A percentile compares a stretch with the other conserved stretches of the same genome.
phyloP scores from a whole-genome alignment of 345 rosid genomes.

The Aquilaria sinensis region DNA sequence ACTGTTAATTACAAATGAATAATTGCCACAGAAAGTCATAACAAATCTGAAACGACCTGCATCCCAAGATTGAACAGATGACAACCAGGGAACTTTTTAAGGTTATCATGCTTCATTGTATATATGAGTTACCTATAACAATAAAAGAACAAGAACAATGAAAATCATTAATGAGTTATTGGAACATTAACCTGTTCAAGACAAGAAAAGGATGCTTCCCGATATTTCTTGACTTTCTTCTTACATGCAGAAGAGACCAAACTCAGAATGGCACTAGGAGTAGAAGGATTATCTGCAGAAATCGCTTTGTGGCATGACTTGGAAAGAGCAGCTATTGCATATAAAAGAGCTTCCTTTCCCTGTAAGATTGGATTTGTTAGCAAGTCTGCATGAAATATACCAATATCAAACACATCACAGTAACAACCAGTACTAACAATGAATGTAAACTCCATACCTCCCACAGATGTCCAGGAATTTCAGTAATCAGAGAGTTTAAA shows the following conservation, averaged over 20 bases:
- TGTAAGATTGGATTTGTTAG: constrained; percentile 21
- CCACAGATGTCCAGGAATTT: constrained; percentile 92
- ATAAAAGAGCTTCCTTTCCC: constrained; percentile 87
- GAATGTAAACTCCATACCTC: constrained; percentile 42
- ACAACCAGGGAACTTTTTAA: background rate
- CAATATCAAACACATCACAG: background rate
- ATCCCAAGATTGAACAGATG: no score
- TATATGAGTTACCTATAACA: background rate
- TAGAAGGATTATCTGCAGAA: constrained; percentile 45
- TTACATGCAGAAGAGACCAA: constrained; percentile 65
- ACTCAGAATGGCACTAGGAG: constrained; percentile 54
- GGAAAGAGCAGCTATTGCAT: constrained; percentile 74
- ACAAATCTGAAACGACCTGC: no score
- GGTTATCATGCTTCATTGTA: background rate
- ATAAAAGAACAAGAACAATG: background rate
- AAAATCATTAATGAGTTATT: background rate
- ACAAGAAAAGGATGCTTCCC: constrained; percentile 74
- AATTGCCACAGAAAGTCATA: background rate
- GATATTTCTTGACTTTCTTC: constrained; percentile 70
- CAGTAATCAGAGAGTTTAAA: constrained; percentile 63
- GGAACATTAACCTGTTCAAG: constrained; percentile 57
- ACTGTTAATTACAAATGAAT: background rate
- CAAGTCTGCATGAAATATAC: constrained; percentile 2
- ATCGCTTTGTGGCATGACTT: constrained; percentile 76
- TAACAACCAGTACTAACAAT: background rate